These are phyloP conservation scores for Gaillardinia entomophila DNA, from an alignment of 805 yeast genomes.

Conservation along the genomic window DNA sequence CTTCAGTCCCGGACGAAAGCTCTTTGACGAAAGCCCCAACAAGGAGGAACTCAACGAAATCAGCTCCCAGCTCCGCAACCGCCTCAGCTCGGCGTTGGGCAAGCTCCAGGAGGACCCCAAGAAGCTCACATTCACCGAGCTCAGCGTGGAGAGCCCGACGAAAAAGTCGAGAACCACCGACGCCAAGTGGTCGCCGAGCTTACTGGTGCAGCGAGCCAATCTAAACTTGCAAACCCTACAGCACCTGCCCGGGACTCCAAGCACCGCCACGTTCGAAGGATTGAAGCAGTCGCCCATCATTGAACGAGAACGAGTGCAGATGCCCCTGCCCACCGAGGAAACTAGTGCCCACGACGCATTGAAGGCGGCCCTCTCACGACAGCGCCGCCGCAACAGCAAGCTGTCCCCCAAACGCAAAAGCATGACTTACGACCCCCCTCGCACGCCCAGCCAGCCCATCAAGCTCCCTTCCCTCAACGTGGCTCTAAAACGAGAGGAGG, in stretches of 20 bases:
- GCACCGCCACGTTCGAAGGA: not conserved
- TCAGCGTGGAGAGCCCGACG: slow-evolving; percentile 19
- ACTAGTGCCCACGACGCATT: slow-evolving; percentile 43
- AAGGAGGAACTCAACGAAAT: slow-evolving; percentile 33
- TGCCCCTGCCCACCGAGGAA: slow-evolving; percentile 21
- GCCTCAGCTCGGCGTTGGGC: slow-evolving; percentile 35
- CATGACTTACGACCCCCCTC: not conserved
- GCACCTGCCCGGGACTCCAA: slow-evolving; percentile 18
- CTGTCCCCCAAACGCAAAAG: slow-evolving; percentile 7
- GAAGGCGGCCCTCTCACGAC: slow-evolving; percentile 33
- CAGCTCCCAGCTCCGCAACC: slow-evolving; percentile 30
- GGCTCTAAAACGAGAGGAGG: slow-evolving; percentile 7
- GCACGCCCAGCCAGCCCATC: not conserved
- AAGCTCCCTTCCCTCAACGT: slow-evolving; percentile 10
- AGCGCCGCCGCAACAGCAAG: slow-evolving; percentile 18
- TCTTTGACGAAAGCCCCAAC: slow-evolving; percentile 22
- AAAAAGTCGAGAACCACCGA: slow-evolving; percentile 9
- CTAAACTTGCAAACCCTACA: slow-evolving; percentile 33
- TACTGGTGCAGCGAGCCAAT: slow-evolving; percentile 22
- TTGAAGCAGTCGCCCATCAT: not conserved
- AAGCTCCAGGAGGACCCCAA: slow-evolving; percentile 25
- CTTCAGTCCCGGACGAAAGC: slow-evolving; percentile 33
- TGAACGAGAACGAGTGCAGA: not conserved
- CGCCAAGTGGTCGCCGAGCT: slow-evolving; percentile 15
- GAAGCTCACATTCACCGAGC: slow-evolving; percentile 26